Evolutionary conservation across 2,329 filamentous ascomycete genomes (phyloP).

Genomic region (Pseudogymnoascus sp.): DNA sequence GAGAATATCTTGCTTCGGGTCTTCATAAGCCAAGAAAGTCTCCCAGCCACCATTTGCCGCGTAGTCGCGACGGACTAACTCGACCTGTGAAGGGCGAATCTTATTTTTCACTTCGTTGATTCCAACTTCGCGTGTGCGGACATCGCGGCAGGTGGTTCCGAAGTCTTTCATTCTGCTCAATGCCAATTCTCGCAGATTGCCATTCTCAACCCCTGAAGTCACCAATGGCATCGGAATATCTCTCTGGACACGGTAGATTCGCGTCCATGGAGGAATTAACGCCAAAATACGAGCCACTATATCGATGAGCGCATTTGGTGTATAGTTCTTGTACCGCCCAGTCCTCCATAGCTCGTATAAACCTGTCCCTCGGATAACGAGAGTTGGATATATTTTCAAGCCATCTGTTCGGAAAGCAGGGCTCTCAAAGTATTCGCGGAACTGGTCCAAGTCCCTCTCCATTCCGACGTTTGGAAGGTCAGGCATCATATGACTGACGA

Average conservation of each 20-base stretch:
- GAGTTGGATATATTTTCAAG: constrained; percentile 94
- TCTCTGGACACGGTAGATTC: constrained; percentile 95
- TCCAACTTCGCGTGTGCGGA: constrained; percentile 91
- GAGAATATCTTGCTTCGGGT: constrained; percentile 96
- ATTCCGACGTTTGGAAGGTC: constrained; percentile 97
- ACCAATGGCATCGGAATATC: constrained; percentile 99
- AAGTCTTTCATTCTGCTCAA: constrained; percentile 99
- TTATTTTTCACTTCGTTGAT: constrained; percentile 99
- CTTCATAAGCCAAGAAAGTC: constrained; percentile 95
- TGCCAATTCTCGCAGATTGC: constrained; percentile 87
- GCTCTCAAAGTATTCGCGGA: constrained; percentile 96
- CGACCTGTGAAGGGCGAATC: constrained; percentile 91
- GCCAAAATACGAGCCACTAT: constrained; percentile 94
- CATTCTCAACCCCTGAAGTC: constrained; percentile 97
- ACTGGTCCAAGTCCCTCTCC: constrained; percentile 95
- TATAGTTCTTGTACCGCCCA: constrained; percentile 96
- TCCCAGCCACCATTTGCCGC: constrained; percentile 96
- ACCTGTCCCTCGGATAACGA: constrained; percentile 93
- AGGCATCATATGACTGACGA: constrained; percentile 99
- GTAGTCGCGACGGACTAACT: constrained; percentile 91
- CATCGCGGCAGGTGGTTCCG: constrained; percentile 91
- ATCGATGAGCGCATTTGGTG: constrained; percentile 91
- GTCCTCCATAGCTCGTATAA: constrained; percentile 97
- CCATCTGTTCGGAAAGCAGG: constrained; percentile 94
- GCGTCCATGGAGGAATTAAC: constrained; percentile 91